Base-by-base conservation (phyloP, 257 asterid genomes). In the Lantana camara region DNA sequence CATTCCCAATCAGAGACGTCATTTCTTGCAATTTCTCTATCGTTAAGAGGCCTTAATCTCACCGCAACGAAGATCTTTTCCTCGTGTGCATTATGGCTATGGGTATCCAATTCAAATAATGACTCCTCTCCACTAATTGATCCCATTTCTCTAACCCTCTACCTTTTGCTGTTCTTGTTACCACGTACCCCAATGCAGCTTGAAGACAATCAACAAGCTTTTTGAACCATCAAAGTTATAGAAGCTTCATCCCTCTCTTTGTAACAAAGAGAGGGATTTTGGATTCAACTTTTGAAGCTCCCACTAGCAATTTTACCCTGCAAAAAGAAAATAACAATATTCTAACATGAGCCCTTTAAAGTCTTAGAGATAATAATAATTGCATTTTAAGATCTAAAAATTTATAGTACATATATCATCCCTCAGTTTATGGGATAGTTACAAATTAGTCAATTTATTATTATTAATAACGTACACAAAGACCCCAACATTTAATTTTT, bases 51-150 rank as follows among this genome's bases (percentile, higher is more conserved):
- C 83, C 99, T 82, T 68, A 87, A 60, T 70, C 99, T 78, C 2
- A 93, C 81, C 0, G 99, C 89, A 30, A 93, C 97, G 8, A 82
- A 80, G 29, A 93, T 93, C 74, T 81, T 93, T 91, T 93, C 97
- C 71, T 79, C 96, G 20, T 81, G 79, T 63, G 89, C 83, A 79
- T 69, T 71, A 57, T 91, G 76, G 63, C 67, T 73, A 13, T 71
- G 77, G 41, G 50, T 50, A 30, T 77, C 84, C 71, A 51, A 56
- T 4, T 75, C 86, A 29, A 49, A 40, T 50, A 57, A n/a, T n/a
- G n/a, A 12, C 38, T 82, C 87, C 13, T 82, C 96, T 40, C 82
- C 89, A 40, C 47, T 21, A 5, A 76, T 46, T 24, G 83, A 77
- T 44, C 83, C 82, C 98, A 87, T 86, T 65, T 55, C n/a, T 60